Conservation (phyloP, 139 green algal species). For the Chlamydomonas sphaeroides region DNA sequence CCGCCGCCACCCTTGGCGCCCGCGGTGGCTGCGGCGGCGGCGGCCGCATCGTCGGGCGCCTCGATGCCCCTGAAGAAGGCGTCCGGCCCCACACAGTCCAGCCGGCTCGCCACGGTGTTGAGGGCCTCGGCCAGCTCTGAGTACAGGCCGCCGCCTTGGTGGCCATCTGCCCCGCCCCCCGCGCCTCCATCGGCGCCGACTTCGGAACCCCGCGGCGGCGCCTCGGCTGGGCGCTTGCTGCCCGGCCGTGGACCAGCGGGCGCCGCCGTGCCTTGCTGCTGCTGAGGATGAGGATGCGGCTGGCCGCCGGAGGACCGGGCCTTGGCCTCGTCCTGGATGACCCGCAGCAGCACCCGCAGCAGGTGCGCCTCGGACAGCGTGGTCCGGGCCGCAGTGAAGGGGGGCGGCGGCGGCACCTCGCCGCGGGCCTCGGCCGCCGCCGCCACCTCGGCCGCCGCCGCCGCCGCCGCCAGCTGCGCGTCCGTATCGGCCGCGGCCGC, state of each 20-base stretch:
- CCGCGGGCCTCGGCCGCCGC: not conserved
- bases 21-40: too few relatives aligned
- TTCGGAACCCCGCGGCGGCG: too few relatives aligned
- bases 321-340: constrained; percentile 1
- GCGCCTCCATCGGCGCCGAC: not conserved
- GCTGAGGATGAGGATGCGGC: not conserved
- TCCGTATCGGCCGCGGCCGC: not conserved
- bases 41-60: too few relatives aligned
- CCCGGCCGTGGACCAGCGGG: too few relatives aligned
- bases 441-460: not conserved
- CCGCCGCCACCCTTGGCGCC: too few relatives aligned
- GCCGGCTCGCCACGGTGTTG: not conserved
- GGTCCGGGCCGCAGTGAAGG: too few relatives aligned
- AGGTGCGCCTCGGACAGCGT: constrained; percentile 23
- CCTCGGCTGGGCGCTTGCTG: too few relatives aligned
- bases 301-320: too few relatives aligned
- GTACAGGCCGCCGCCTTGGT: not conserved
- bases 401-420: not conserved
- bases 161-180: not conserved
- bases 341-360: constrained; percentile 21
- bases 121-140: not conserved
- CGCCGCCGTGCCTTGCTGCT: too few relatives aligned
- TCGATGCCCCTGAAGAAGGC: too few relatives aligned
- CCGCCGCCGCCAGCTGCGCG: not conserved
- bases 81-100: not conserved